Evolutionary conservation across 768 basidiomycete species (phyloP).

Genomic region (Lentinula guzmanii): DNA sequence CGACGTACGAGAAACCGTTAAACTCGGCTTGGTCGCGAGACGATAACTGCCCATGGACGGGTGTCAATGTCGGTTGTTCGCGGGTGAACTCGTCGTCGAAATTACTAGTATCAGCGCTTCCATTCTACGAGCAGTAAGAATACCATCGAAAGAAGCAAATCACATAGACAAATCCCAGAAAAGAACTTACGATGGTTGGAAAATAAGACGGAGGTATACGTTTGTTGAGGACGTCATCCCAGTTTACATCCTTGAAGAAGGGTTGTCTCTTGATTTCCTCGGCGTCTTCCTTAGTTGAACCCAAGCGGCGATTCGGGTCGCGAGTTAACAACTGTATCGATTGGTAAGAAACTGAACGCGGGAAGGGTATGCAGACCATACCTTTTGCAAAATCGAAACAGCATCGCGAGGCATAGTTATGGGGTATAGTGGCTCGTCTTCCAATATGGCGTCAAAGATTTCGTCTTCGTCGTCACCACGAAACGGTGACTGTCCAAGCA

Average conservation of each 20-base stretch:
- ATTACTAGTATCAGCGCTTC: slow-evolving; percentile 84
- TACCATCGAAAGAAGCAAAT: background rate
- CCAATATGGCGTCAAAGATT: slow-evolving; percentile 98
- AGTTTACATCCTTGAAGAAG: slow-evolving; percentile 98
- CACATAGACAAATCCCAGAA: background rate
- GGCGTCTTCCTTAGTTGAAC: slow-evolving; percentile 87
- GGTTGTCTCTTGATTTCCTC: slow-evolving; percentile 96
- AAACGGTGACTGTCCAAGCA: slow-evolving; percentile 98
- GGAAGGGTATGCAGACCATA: slow-evolving; percentile 21
- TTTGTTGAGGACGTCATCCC: slow-evolving; percentile 95
- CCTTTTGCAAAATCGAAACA: slow-evolving; percentile 93
- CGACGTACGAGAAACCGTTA: slow-evolving; percentile 95
- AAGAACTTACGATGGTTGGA: slow-evolving; percentile 78
- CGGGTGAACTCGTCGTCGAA: slow-evolving; percentile 97
- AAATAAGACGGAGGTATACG: slow-evolving; percentile 97
- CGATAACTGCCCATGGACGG: slow-evolving; percentile 91
- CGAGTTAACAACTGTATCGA: slow-evolving; percentile 74
- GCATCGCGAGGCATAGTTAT: slow-evolving; percentile 99
- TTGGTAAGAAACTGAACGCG: background rate
- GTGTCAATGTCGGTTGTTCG: slow-evolving; percentile 95
- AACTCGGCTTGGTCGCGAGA: slow-evolving; percentile 91
- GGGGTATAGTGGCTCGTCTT: slow-evolving; percentile 97
- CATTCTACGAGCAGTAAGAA: slow-evolving; percentile 44
- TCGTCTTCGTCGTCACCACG: slow-evolving; percentile 99
- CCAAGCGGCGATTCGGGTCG: slow-evolving; percentile 86